phyloP scores from a whole-genome alignment of 2,329 filamentous ascomycete genomes.

The Lecanoromycetidae sp. region DNA sequence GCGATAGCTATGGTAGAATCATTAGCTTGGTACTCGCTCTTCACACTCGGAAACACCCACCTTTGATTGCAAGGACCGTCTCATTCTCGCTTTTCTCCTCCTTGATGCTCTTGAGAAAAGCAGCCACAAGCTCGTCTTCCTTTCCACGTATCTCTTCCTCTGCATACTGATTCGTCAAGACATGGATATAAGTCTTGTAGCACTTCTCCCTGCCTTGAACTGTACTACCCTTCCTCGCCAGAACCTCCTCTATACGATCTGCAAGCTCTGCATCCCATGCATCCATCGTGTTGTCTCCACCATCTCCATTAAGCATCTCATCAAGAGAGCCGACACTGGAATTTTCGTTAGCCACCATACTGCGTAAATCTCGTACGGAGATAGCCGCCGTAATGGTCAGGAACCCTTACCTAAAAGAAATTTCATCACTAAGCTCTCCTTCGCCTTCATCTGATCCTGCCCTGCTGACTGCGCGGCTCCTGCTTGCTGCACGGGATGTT shows the following conservation, averaged over 20 bases:
- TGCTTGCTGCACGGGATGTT: slow-evolving; percentile 42
- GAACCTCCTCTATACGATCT: slow-evolving; percentile 57
- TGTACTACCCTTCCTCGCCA: slow-evolving; percentile 67
- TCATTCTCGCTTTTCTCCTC: slow-evolving; percentile 57
- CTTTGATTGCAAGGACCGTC: slow-evolving; percentile 55
- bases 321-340: slow-evolving; percentile 54
- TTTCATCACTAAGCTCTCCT: slow-evolving; percentile 47
- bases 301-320: slow-evolving; percentile 45
- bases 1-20: slow-evolving; percentile 41
- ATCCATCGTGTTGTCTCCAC: slow-evolving; percentile 40
- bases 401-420: slow-evolving; percentile 46
- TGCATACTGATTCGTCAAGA: slow-evolving; percentile 57
- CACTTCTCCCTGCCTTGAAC: slow-evolving; percentile 56
- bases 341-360: neutral
- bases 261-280: slow-evolving; percentile 51
- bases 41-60: slow-evolving; percentile 23
- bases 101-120: slow-evolving; percentile 59
- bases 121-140: slow-evolving; percentile 49
- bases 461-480: slow-evolving; percentile 44
- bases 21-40: neutral
- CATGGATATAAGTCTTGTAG: slow-evolving; percentile 49
- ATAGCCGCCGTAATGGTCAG: no score
- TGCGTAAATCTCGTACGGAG: no score
- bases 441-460: slow-evolving; percentile 50
- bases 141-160: slow-evolving; percentile 48